Conservation (phyloP, 805 yeast genomes). For the Sugiyamaella smithiae region DNA sequence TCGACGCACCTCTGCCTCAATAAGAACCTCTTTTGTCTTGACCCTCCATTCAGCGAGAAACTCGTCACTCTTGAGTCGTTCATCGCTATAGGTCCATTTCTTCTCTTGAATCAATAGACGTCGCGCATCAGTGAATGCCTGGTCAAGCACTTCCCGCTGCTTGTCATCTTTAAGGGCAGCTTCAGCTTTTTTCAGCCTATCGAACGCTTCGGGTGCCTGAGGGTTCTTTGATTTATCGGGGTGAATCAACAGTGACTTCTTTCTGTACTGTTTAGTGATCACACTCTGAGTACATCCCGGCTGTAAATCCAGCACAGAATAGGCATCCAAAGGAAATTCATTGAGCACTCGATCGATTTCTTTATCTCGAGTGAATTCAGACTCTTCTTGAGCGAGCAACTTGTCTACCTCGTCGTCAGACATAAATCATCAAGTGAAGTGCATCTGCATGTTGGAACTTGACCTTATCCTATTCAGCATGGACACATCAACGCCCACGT, state of each 20-base stretch:
- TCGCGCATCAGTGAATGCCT: conserved; percentile 45
- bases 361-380: conserved; percentile 38
- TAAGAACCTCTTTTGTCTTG: conserved; percentile 42
- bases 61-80: conserved; percentile 35
- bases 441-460: background rate
- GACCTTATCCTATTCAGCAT: conserved; percentile 1
- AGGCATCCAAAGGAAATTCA: conserved; percentile 51
- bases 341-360: conserved; percentile 56
- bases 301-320: conserved; percentile 49
- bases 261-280: conserved; percentile 50
- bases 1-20: conserved; percentile 46
- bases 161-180: conserved; percentile 39
- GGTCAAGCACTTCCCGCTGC: conserved; percentile 42
- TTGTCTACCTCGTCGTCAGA: conserved; percentile 31
- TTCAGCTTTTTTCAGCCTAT: conserved; percentile 55
- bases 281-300: conserved; percentile 41
- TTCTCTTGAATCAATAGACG: conserved; percentile 37
- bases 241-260: conserved; percentile 61
- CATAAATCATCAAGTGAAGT: background rate
- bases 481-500: background rate
- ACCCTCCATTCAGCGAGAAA: conserved; percentile 43
- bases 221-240: conserved; percentile 61
- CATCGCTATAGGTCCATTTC: conserved; percentile 40
- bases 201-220: conserved; percentile 65
- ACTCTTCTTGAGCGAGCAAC: conserved; percentile 30